Evolutionary conservation across 768 basidiomycete genomes (phyloP).

Genomic region (Panaeolus papilionaceus): DNA sequence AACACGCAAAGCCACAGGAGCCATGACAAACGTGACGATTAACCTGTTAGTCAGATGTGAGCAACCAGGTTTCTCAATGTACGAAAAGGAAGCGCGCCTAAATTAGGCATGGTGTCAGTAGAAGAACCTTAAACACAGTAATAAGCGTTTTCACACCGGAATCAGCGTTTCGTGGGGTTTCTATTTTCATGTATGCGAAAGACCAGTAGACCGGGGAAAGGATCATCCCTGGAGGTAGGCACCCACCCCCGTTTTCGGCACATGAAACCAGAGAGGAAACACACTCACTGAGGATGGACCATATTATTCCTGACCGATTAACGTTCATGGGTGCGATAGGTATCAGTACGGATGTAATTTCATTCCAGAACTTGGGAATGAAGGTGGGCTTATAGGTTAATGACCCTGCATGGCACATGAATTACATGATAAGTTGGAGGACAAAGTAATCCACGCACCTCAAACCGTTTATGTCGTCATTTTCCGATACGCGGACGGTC

Average conservation of each 20-base stretch:
- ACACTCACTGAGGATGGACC: neutral
- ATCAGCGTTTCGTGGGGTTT: neutral
- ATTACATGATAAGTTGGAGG: neutral
- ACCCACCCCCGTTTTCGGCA: neutral
- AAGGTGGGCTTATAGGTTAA: neutral
- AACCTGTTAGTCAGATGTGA: neutral
- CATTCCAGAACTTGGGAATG: neutral
- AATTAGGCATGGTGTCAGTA: constrained; percentile 12
- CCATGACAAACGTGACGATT: neutral
- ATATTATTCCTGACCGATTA: neutral
- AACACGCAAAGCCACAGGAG: neutral
- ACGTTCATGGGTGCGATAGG: neutral
- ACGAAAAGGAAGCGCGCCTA: constrained; percentile 9
- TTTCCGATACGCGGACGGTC: neutral
- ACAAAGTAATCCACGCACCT: neutral
- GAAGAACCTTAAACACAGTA: constrained; percentile 5
- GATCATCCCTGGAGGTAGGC: neutral
- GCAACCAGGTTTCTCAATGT: neutral
- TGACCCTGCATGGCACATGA: constrained; percentile 6
- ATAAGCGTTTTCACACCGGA: neutral
- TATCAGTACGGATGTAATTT: neutral
- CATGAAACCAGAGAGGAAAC: neutral
- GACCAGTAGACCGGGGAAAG: neutral
- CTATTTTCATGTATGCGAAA: neutral
- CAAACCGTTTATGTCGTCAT: neutral